These are phyloP conservation scores for Sugiyamaella pinicola DNA, from an alignment of 1,139 yeast genomes.

Conservation along the genomic window DNA sequence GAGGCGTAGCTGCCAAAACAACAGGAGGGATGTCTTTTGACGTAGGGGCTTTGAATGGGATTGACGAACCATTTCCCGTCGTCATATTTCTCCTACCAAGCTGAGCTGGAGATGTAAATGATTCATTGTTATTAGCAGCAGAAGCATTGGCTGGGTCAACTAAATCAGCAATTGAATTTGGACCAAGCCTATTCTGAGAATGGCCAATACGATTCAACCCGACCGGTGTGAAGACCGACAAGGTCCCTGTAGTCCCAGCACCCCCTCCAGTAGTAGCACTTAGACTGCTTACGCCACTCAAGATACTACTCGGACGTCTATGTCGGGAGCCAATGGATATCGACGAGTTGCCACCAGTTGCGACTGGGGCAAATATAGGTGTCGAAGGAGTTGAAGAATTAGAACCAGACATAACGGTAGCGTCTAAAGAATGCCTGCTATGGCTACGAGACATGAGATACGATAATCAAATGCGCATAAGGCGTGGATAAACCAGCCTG, in stretches of 20 bases:
- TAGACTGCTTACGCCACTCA: conserved; percentile 25
- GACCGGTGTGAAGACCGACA: conserved; percentile 26
- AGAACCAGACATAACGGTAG: conserved; percentile 21
- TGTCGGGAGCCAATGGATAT: conserved; percentile 11
- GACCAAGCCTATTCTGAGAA: conserved; percentile 60
- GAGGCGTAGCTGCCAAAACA: conserved; percentile 60
- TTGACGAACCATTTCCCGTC: conserved; percentile 10
- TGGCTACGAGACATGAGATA: conserved; percentile 7
- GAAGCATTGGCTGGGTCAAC: conserved; percentile 45
- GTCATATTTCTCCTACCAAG: conserved; percentile 3
- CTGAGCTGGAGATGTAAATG: conserved; percentile 5
- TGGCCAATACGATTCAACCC: conserved; percentile 30
- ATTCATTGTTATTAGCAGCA: conserved; percentile 3
- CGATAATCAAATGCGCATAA: too few relatives aligned
- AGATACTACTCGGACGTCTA: conserved; percentile 25
- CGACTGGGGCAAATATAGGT: conserved; percentile 18
- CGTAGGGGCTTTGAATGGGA: conserved; percentile 66
- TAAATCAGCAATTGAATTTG: conserved; percentile 75
- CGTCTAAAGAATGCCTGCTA: conserved; percentile 4
- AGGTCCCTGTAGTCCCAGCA: conserved; percentile 13
- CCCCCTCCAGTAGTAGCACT: conserved; percentile 13
- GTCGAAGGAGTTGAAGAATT: conserved; percentile 17
- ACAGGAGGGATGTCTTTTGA: conserved; percentile 83
- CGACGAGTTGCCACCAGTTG: conserved; percentile 8
- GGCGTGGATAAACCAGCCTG: background rate